Base-by-base conservation (phyloP, 1,139 yeast genomes). In the Zygotorulaspora mrakii region DNA sequence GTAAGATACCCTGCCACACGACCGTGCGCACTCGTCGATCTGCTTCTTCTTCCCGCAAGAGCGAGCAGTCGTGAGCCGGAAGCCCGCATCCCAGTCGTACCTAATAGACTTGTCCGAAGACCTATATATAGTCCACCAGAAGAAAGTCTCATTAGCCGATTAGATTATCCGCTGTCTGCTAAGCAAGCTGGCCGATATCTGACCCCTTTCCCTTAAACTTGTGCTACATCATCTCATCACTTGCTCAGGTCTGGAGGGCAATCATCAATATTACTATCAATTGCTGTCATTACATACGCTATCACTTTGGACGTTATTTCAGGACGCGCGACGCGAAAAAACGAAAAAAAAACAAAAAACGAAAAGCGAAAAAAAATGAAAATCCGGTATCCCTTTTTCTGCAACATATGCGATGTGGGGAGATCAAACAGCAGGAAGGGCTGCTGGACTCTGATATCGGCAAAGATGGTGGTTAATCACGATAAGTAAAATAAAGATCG, bases 261-360 rank as follows among this genome's bases (percentile, higher is more conserved):
- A n/a, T n/a, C n/a, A n/a, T n/a, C n/a, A n/a, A n/a, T 25, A 25
- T 13, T 10, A n/a, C 13, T 25, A 25, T 13, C 16, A 10, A 25
- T 25, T 25, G 7, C 10, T 20, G 10, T 20, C 7, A 20, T 20
- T 20, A 7, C 23, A n/a, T 24, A 24, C 27, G 27, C n/a, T n/a
- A 28, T 28, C 18, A 14, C 21, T 28, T 5, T 4, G 9, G 5
- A 28, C 31, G 31, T n/a, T 7, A 24, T 14, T 3, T 4, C 31
- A 28, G 21, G n/a, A 16, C 31, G 31, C 31, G 31, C 31, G 31
- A 28, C 31, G 31, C 31, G 31, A 28, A 28, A 28, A 25, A 25
- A 20, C n/a, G n/a, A n/a, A n/a, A n/a, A n/a, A n/a, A n/a, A n/a
- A n/a, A n/a, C n/a, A n/a, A n/a, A 4, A 22, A 22, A 3, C 12